These are phyloP conservation scores for Fomitopsis betulina DNA, from an alignment of 1,284 basidiomycete species.

Conservation along the genomic window DNA sequence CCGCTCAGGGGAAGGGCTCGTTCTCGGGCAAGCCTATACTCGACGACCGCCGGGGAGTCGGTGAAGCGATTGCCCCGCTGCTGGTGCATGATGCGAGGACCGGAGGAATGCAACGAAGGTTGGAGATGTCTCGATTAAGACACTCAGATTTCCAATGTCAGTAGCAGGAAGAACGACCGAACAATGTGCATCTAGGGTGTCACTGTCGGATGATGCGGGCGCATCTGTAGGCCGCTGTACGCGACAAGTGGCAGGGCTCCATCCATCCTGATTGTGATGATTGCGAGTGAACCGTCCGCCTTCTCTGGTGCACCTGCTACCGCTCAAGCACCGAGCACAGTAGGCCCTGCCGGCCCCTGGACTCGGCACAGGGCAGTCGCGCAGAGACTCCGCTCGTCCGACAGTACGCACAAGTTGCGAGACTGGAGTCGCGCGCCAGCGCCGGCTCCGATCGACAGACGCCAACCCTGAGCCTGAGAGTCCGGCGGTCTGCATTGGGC, in stretches of 20 bases:
- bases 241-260: no score
- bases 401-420: neutral
- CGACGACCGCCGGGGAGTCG: neutral
- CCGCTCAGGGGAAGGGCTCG: neutral
- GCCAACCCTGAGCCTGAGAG: neutral
- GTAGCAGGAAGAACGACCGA: no score
- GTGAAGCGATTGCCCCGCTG: neutral
- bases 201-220: no score
- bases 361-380: neutral
- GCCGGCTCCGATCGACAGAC: neutral
- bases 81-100: neutral
- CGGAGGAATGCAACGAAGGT: neutral
- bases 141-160: neutral
- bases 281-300: no score
- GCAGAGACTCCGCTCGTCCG: neutral
- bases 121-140: neutral
- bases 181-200: no score
- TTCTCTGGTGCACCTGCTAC: neutral
- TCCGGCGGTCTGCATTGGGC: neutral
- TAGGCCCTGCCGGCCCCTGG: neutral
- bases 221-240: no score
- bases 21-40: neutral
- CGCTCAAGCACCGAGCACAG: neutral
- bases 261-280: no score
- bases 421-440: neutral